These are phyloP conservation scores for Cyphellophora europaea DNA, from an alignment of 2,329 filamentous ascomycete genomes.

Conservation along the genomic window DNA sequence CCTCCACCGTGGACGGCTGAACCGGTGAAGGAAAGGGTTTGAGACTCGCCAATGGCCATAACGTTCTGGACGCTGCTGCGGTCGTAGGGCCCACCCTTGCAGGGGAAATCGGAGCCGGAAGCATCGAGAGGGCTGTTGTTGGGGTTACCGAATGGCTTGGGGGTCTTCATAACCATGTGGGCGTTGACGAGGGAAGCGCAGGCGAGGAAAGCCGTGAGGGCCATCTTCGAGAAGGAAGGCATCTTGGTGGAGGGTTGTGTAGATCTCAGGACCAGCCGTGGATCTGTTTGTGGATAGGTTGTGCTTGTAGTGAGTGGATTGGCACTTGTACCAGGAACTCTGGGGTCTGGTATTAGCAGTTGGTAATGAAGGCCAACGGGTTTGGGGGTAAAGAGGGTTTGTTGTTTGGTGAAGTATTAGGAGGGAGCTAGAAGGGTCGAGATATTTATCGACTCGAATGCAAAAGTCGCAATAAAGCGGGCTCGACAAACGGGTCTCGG, in stretches of 20 bases:
- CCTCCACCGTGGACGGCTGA: slow-evolving; percentile 79
- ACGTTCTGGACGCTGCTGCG: slow-evolving; percentile 38
- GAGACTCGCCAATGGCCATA: slow-evolving; percentile 54
- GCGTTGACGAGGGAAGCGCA: slow-evolving; percentile 52
- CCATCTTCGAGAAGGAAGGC: slow-evolving; percentile 7
- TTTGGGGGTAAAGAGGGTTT: slow-evolving; percentile 7
- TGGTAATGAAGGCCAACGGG: too few relatives aligned
- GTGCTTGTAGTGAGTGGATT: slow-evolving; percentile 2
- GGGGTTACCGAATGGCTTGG: slow-evolving; percentile 50
- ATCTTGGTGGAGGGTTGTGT: slow-evolving; percentile 8
- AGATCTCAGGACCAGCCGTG: slow-evolving; percentile 7
- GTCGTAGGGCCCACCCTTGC: slow-evolving; percentile 54
- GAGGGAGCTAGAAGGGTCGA: slow-evolving; percentile 1
- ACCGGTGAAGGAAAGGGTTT: slow-evolving; percentile 58
- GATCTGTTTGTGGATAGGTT: slow-evolving; percentile 2
- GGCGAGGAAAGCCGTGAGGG: slow-evolving; percentile 38
- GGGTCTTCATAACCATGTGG: slow-evolving; percentile 66
- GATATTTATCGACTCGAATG: too few relatives aligned
- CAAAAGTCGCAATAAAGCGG: too few relatives aligned
- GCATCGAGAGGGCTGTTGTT: slow-evolving; percentile 57
- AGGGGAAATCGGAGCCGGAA: slow-evolving; percentile 66
- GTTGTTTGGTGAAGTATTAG: slow-evolving; percentile 2
- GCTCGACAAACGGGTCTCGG: too few relatives aligned
- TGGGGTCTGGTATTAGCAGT: too few relatives aligned
- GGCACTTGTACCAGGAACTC: too few relatives aligned